Conservation (phyloP, 805 yeast genomes). For the Candida parachauliodes region DNA sequence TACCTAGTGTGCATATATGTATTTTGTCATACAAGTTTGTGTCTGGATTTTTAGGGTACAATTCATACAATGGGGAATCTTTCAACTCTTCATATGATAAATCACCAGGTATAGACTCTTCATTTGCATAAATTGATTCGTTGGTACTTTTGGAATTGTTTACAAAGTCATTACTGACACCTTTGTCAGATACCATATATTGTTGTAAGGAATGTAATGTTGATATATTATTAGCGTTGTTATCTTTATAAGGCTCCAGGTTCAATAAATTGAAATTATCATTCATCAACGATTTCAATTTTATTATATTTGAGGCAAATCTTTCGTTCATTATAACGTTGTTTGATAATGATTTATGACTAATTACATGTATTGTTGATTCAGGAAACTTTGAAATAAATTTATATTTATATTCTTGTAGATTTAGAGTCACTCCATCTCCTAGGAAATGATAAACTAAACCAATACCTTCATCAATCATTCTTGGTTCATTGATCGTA, state of each 20-base stretch:
- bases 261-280: slow-evolving; percentile 42
- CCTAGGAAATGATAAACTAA: slow-evolving; percentile 77
- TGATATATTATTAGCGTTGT: slow-evolving; percentile 7
- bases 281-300: slow-evolving; percentile 52
- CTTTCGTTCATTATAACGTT: slow-evolving; percentile 58
- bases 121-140: slow-evolving; percentile 29
- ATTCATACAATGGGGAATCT: slow-evolving; percentile 6
- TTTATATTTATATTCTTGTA: slow-evolving; percentile 33
- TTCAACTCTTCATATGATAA: slow-evolving; percentile 1
- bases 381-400: slow-evolving; percentile 56
- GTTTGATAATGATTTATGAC: slow-evolving; percentile 66
- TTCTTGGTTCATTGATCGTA: slow-evolving; percentile 21
- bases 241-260: slow-evolving; percentile 18
- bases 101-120: slow-evolving; percentile 13
- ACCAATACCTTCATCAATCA: slow-evolving; percentile 42
- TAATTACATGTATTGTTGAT: slow-evolving; percentile 56
- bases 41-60: slow-evolving; percentile 16
- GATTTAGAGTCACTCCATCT: slow-evolving; percentile 47
- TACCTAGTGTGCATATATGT: slow-evolving; percentile 77
- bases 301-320: slow-evolving; percentile 50
- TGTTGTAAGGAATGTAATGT: slow-evolving; percentile 33
- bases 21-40: slow-evolving; percentile 46
- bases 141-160: slow-evolving; percentile 20
- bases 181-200: slow-evolving; percentile 20
- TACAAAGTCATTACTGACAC: slow-evolving; percentile 19